Evolutionary conservation across 1,139 yeast genomes (phyloP).

Genomic region (Suhomyces chickasaworum): DNA sequence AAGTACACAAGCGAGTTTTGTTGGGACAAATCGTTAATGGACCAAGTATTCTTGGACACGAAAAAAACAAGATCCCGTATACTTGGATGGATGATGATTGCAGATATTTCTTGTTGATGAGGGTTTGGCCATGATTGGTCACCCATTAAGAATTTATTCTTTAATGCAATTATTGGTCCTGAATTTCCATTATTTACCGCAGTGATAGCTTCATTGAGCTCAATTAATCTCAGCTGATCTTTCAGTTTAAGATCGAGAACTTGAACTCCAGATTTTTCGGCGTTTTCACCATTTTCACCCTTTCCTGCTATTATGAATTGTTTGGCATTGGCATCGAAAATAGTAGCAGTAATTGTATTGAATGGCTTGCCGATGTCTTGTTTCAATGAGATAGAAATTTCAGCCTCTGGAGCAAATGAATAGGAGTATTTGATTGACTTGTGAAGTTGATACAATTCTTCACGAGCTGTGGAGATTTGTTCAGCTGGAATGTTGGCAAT

Average conservation of each 20-base stretch:
- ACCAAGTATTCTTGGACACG: constrained; percentile 32
- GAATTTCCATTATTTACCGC: constrained; percentile 4
- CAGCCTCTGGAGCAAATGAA: constrained; percentile 25
- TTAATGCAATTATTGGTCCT: constrained; percentile 25
- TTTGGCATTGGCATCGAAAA: constrained; percentile 17
- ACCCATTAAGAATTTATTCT: constrained; percentile 20
- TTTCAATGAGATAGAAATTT: constrained; percentile 14
- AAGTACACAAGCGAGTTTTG: constrained; percentile 6
- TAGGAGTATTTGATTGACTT: constrained; percentile 42
- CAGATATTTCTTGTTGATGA: constrained; percentile 17
- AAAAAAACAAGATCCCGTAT: constrained; percentile 30
- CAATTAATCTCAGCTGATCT: constrained; percentile 4
- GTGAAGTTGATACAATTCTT: constrained; percentile 43
- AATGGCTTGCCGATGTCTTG: constrained; percentile 16
- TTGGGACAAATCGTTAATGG: constrained; percentile 26
- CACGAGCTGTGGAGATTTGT: constrained; percentile 36
- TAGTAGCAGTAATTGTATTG: constrained; percentile 18
- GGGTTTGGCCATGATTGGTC: constrained; percentile 11
- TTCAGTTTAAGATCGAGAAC: constrained; percentile 9
- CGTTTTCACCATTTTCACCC: too few relatives aligned
- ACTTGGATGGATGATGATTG: constrained; percentile 38
- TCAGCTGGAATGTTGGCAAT: constrained; percentile 22
- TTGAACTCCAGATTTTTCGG: constrained; percentile 1
- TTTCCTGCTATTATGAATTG: constrained; percentile 20
- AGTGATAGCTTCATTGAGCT: background rate